Conservation (phyloP, 192 early-diverging fungal genomes). For the Lunasporangiospora selenospora region DNA sequence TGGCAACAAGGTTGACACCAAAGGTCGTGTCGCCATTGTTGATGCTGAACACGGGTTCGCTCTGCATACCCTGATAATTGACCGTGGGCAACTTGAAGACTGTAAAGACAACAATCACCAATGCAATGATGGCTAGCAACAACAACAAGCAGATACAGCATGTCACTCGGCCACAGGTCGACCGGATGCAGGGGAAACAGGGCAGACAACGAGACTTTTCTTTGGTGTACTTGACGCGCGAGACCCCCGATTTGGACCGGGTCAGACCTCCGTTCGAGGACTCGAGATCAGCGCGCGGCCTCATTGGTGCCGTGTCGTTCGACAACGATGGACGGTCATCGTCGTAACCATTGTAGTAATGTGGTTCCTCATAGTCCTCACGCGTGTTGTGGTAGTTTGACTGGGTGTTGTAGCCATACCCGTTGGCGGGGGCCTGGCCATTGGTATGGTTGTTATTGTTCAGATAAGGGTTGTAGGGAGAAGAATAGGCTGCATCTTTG, state of each 20-base stretch:
- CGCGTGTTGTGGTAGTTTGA: conserved; percentile 1
- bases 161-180: conserved; percentile 52
- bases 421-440: too few species aligned
- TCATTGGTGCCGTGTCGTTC: conserved; percentile 44
- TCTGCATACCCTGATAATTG: conserved; percentile 18
- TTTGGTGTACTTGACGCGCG: conserved; percentile 30
- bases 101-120: conserved; percentile 47
- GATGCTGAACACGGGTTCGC: conserved; percentile 2
- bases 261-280: conserved; percentile 28
- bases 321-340: conserved; percentile 45
- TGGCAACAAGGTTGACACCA: conserved; percentile 36
- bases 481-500: too few species aligned
- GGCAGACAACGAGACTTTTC: conserved; percentile 42
- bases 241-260: conserved; percentile 32
- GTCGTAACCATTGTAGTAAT: conserved; percentile 46
- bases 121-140: conserved; percentile 42
- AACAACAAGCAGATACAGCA: conserved; percentile 51
- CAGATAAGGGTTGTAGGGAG: conserved; percentile 1
- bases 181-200: conserved; percentile 48
- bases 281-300: conserved; percentile 16
- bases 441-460: conserved; percentile 7
- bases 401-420: conserved; percentile 7
- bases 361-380: conserved; percentile 1
- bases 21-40: conserved; percentile 33
- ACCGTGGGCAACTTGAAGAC: conserved; percentile 56